A percentile compares a stretch with the other conserved stretches of the same genome.
Evolutionary conservation across 257 asterid genomes (phyloP).

Genomic region (Ligustrum vulgare): DNA sequence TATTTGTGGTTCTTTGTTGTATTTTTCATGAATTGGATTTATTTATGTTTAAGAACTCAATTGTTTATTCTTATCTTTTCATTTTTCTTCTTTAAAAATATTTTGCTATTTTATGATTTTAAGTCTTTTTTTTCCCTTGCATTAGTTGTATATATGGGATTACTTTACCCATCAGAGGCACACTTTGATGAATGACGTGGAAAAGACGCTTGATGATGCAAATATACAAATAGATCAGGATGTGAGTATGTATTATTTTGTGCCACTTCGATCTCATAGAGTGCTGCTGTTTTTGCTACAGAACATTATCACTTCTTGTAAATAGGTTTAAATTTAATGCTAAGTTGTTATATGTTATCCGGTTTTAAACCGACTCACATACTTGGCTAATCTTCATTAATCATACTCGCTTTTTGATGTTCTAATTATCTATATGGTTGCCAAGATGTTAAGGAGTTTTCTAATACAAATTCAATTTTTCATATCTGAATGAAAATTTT

Average conservation of each 20-base stretch:
- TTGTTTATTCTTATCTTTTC: slow-evolving; percentile 21
- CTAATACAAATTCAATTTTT: neutral
- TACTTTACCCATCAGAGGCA: slow-evolving; percentile 84
- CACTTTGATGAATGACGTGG: slow-evolving; percentile 93
- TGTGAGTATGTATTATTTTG: slow-evolving; percentile 54
- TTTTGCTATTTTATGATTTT: slow-evolving; percentile 5
- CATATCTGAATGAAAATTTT: slow-evolving; percentile 17
- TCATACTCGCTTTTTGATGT: neutral
- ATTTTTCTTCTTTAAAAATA: slow-evolving; percentile 12
- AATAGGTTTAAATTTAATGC: slow-evolving; percentile 25
- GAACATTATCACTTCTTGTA: slow-evolving; percentile 2
- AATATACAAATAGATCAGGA: slow-evolving; percentile 99
- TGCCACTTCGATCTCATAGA: slow-evolving; percentile 20
- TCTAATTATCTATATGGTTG: neutral
- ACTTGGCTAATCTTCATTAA: neutral
- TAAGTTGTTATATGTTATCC: slow-evolving; percentile 9
- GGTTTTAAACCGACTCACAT: neutral
- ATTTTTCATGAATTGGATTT: slow-evolving; percentile 16
- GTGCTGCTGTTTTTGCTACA: slow-evolving; percentile 23
- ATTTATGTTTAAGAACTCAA: slow-evolving; percentile 25
- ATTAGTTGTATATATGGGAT: slow-evolving; percentile 85
- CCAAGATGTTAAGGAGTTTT: neutral
- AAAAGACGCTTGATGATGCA: slow-evolving; percentile 90
- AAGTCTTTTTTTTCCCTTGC: slow-evolving; percentile 12
- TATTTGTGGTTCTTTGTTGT: slow-evolving; percentile 10